Percentiles rank a stretch among this genome's conserved stretches.
These are phyloP conservation scores for Monosporozyma solicola DNA, from an alignment of 805 yeast genomes.

Conservation along the genomic window DNA sequence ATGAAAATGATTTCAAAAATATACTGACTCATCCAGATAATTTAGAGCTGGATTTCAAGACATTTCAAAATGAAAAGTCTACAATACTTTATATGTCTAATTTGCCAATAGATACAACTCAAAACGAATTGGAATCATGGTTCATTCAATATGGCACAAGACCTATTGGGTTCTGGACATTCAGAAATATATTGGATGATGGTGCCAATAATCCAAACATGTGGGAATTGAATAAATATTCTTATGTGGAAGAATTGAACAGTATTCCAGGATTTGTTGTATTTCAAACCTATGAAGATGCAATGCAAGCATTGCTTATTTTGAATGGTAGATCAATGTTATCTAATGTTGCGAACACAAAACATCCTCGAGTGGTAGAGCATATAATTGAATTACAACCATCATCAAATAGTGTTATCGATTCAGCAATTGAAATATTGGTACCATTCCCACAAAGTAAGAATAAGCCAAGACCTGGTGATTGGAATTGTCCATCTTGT, in stretches of 20 bases:
- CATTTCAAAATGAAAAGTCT: conserved; percentile 62
- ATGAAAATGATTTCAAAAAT: conserved; percentile 19
- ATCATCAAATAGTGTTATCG: conserved; percentile 67
- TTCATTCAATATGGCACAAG: conserved; percentile 79
- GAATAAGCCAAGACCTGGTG: conserved; percentile 91
- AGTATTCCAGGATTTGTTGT: conserved; percentile 75
- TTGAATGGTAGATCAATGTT: conserved; percentile 61
- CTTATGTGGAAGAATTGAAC: conserved; percentile 37
- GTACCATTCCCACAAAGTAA: conserved; percentile 78
- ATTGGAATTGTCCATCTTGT: conserved; percentile 96
- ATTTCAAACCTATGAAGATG: conserved; percentile 78
- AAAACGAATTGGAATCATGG: conserved; percentile 85
- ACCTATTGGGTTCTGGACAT: conserved; percentile 84
- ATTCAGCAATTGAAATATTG: conserved; percentile 71
- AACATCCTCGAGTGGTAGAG: conserved; percentile 38
- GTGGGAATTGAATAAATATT: conserved; percentile 22
- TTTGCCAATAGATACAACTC: conserved; percentile 79
- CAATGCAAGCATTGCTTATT: conserved; percentile 55
- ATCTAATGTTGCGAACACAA: conserved; percentile 29
- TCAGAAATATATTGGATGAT: conserved; percentile 43
- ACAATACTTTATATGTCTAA: conserved; percentile 74
- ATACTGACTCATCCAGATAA: conserved; percentile 71
- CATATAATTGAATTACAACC: conserved; percentile 79
- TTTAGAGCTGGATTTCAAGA: conserved; percentile 58
- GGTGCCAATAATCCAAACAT: conserved; percentile 13